Conservation (phyloP, 345 rosid species). For the Excoecaria agallocha region DNA sequence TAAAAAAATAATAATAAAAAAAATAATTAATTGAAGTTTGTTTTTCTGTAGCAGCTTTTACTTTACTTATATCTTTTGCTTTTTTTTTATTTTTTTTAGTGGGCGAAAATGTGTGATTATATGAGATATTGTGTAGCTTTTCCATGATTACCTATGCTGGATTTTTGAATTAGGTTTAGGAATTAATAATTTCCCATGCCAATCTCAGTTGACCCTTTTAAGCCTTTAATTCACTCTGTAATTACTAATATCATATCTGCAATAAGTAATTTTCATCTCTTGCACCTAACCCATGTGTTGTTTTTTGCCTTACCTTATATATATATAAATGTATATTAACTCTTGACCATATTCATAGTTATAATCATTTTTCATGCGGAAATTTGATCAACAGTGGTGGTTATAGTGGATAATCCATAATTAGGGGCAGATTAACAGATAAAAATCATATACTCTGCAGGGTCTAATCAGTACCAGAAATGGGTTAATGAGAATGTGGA, state of each 20-base stretch:
- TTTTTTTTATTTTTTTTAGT: conserved; percentile 5
- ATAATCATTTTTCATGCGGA: conserved; percentile 38
- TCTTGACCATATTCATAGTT: conserved; percentile 16
- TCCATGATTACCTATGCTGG: conserved; percentile 42
- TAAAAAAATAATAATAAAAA: background rate
- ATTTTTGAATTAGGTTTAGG: conserved; percentile 23
- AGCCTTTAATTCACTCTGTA: conserved; percentile 12
- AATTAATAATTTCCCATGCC: conserved; percentile 21
- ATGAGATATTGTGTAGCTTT: conserved; percentile 31
- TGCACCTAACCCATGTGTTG: conserved; percentile 15
- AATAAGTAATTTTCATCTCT: conserved; percentile 16
- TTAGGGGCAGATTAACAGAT: conserved; percentile 4
- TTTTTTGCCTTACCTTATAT: background rate
- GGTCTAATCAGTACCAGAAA: conserved; percentile 2
- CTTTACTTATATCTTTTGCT: conserved; percentile 4
- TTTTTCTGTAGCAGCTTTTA: conserved; percentile 31
- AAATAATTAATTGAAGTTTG: background rate
- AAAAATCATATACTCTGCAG: conserved; percentile 16
- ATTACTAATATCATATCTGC: background rate
- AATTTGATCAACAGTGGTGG: conserved; percentile 2
- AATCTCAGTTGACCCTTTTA: conserved; percentile 20
- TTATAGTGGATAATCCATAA: conserved; percentile 19
- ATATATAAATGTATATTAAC: conserved; percentile 7
- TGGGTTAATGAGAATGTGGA: too few relatives aligned
- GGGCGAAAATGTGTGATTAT: conserved; percentile 35